Percentiles rank a stretch among this genome's conserved stretches.
Evolutionary conservation across 257 asterid genomes (phyloP).

Genomic region (Solanum chiquidenum): DNA sequence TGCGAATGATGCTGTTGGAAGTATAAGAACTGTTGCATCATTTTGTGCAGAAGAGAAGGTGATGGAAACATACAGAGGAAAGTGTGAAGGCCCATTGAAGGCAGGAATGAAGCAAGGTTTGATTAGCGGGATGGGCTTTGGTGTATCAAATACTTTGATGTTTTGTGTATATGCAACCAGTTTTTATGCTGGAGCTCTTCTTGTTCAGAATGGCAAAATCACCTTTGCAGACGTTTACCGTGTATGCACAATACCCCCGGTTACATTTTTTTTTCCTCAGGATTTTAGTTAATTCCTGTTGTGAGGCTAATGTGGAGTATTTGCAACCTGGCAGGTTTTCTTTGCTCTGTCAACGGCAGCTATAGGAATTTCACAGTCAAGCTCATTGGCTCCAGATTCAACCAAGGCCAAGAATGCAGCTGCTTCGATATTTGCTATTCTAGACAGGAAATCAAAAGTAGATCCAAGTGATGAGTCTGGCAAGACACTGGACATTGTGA

Average conservation of each 20-base stretch:
- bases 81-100: not conserved
- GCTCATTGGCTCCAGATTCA: slow-evolving; percentile 84
- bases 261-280: not conserved
- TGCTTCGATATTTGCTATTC: slow-evolving; percentile 64
- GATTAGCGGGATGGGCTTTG: slow-evolving; percentile 44
- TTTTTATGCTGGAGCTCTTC: slow-evolving; percentile 85
- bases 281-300: not conserved
- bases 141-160: slow-evolving; percentile 43
- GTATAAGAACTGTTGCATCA: not conserved
- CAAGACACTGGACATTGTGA: slow-evolving; percentile 42
- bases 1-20: not conserved
- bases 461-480: slow-evolving; percentile 82
- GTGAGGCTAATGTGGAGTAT: not conserved
- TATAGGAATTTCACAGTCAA: slow-evolving; percentile 71
- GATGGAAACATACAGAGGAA: not conserved
- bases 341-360: slow-evolving; percentile 81
- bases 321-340: slow-evolving; percentile 52
- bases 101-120: not conserved
- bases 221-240: slow-evolving; percentile 61
- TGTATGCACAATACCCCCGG: slow-evolving; percentile 23
- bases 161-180: slow-evolving; percentile 70
- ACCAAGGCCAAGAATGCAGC: slow-evolving; percentile 77
- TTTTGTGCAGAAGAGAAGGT: slow-evolving; percentile 3
- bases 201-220: slow-evolving; percentile 55
- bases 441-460: slow-evolving; percentile 57